Conservation (phyloP, 257 asterid genomes). For the Solanum clarkiae region DNA sequence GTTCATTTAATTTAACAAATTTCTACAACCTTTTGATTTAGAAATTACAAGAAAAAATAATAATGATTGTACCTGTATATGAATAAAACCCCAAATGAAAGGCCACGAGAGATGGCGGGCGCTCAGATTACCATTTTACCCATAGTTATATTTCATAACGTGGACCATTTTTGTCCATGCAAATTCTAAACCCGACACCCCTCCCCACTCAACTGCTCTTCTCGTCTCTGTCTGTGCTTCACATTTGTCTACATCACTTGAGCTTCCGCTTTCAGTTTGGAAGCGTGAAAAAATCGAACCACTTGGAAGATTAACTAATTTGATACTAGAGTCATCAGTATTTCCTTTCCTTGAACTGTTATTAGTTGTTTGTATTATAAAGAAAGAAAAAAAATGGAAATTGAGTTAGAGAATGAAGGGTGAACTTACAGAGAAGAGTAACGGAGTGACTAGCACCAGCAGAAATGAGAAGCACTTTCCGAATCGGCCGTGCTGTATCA, state of each 20-base stretch:
- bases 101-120: neutral
- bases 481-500: constrained; percentile 35
- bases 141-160: constrained; percentile 14
- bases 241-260: neutral
- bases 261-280: neutral
- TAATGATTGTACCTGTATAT: neutral
- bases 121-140: neutral
- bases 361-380: neutral
- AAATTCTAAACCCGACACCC: neutral
- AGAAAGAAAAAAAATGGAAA: neutral
- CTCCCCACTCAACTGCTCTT: neutral
- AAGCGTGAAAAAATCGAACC: neutral
- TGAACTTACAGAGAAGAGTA: constrained; percentile 81
- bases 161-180: constrained; percentile 51
- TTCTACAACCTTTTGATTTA: neutral
- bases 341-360: neutral
- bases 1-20: neutral
- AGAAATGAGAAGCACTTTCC: constrained; percentile 57
- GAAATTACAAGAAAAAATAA: neutral
- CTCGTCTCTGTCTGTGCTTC: neutral
- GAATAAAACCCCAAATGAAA: neutral
- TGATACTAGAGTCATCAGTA: neutral
- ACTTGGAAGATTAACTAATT: neutral
- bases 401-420: neutral
- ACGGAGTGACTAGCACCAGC: constrained; percentile 98